These are phyloP conservation scores for Eucalyptus guilfoylei DNA, from an alignment of 345 rosid genomes.

Conservation along the genomic window DNA sequence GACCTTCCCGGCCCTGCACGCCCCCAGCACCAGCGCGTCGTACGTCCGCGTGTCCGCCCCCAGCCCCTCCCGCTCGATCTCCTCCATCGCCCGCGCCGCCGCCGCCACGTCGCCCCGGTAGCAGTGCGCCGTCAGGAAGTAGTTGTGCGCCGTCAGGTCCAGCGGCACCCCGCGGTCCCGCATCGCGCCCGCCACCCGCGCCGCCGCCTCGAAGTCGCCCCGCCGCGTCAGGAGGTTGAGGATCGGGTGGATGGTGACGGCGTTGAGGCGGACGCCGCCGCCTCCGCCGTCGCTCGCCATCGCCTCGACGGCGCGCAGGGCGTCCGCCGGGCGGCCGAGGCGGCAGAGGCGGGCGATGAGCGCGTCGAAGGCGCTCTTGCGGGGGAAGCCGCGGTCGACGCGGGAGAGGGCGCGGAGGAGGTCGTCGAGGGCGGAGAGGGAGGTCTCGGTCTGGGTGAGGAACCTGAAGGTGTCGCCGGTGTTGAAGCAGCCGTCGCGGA, in stretches of 20 bases:
- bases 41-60: slow-evolving; percentile 37
- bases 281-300: slow-evolving; percentile 16
- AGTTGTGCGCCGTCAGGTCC: slow-evolving; percentile 47
- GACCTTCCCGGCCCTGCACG: slow-evolving; percentile 42
- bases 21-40: slow-evolving; percentile 69
- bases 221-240: slow-evolving; percentile 21
- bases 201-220: slow-evolving; percentile 28
- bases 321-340: slow-evolving; percentile 20
- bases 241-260: slow-evolving; percentile 37
- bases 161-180: slow-evolving; percentile 8
- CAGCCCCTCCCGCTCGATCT: slow-evolving; percentile 35
- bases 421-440: slow-evolving; percentile 23
- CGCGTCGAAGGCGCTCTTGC: slow-evolving; percentile 38
- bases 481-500: slow-evolving; percentile 40
- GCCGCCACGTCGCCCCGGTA: slow-evolving; percentile 20
- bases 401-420: slow-evolving; percentile 32
- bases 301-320: slow-evolving; percentile 19
- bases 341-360: slow-evolving; percentile 58
- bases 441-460: slow-evolving; percentile 28
- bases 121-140: slow-evolving; percentile 32
- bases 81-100: slow-evolving; percentile 29
- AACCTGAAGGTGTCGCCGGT: slow-evolving; percentile 57
- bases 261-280: slow-evolving; percentile 3
- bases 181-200: slow-evolving; percentile 32
- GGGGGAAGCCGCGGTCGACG: slow-evolving; percentile 36